phyloP scores from a whole-genome alignment of 179 eudicot species.

The Nepenthes alata region DNA sequence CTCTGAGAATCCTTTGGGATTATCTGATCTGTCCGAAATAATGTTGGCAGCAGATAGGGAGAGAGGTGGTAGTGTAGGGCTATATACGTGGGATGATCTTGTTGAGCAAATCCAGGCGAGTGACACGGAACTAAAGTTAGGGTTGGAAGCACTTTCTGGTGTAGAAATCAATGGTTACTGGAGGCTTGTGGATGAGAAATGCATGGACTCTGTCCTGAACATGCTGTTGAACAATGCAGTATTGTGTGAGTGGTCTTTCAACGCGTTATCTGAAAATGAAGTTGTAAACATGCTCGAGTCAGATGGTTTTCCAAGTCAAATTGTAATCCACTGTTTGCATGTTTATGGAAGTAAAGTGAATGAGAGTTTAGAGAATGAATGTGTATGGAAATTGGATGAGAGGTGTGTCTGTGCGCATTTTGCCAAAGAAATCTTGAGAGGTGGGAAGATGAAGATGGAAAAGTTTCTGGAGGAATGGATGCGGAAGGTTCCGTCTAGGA shows the following conservation, averaged over 20 bases:
- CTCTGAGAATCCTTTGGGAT: conserved; percentile 45
- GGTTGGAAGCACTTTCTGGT: conserved; percentile 54
- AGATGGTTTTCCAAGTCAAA: conserved; percentile 54
- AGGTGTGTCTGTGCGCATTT: conserved; percentile 61
- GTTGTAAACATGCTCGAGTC: conserved; percentile 36
- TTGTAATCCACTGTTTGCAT: conserved; percentile 59
- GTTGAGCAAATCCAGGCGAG: conserved; percentile 67
- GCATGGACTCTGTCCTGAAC: conserved; percentile 45
- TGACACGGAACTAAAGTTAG: conserved; percentile 52
- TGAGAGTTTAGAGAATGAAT: conserved; percentile 13
- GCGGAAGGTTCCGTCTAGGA: conserved; percentile 50
- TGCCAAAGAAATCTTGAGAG: conserved; percentile 51
- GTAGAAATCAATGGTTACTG: conserved; percentile 76
- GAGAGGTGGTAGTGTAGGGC: conserved; percentile 9
- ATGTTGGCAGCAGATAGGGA: conserved; percentile 18
- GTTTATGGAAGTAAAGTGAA: conserved; percentile 36
- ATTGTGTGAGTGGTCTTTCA: conserved; percentile 56
- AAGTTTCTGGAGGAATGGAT: conserved; percentile 61
- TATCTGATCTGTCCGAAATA: conserved; percentile 37
- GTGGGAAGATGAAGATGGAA: conserved; percentile 58
- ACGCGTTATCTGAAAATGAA: conserved; percentile 47
- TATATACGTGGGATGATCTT: conserved; percentile 79
- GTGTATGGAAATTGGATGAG: conserved; percentile 59
- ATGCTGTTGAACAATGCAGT: conserved; percentile 65
- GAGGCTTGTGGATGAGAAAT: conserved; percentile 62